A percentile compares a stretch with the other conserved stretches of the same genome.
phyloP scores from a whole-genome alignment of 768 basidiomycete species.

The Kwoniella pini region DNA sequence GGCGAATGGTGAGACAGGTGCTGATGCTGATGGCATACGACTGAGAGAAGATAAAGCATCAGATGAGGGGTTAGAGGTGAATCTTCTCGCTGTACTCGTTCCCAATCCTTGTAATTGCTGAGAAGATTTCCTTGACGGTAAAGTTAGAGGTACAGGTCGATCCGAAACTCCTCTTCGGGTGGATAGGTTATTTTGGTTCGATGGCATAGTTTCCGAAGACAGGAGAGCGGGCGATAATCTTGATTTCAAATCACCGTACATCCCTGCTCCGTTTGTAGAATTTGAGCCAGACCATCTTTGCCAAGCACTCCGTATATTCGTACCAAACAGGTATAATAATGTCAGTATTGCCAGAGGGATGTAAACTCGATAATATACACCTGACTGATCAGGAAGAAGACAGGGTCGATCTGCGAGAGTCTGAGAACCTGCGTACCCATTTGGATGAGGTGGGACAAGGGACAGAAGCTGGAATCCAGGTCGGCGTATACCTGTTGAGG shows the following conservation, averaged over 20 bases:
- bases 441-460: slow-evolving; percentile 59
- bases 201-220: slow-evolving; percentile 14
- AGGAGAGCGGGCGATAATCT: slow-evolving; percentile 19
- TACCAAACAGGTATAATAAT: slow-evolving; percentile 55
- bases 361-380: slow-evolving; percentile 72
- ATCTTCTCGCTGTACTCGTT: not conserved
- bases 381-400: slow-evolving; percentile 78
- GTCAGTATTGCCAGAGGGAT: slow-evolving; percentile 68
- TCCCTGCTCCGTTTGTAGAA: slow-evolving; percentile 1
- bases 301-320: slow-evolving; percentile 43
- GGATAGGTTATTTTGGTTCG: not conserved
- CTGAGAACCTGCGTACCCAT: slow-evolving; percentile 40
- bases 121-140: slow-evolving; percentile 35
- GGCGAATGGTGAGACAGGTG: slow-evolving; percentile 36
- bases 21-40: slow-evolving; percentile 26
- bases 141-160: slow-evolving; percentile 36
- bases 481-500: slow-evolving; percentile 77
- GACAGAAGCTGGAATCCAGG: slow-evolving; percentile 92
- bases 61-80: slow-evolving; percentile 14
- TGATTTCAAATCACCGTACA: slow-evolving; percentile 21
- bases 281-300: slow-evolving; percentile 22
- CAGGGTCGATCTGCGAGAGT: slow-evolving; percentile 70
- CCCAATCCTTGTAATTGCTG: slow-evolving; percentile 31
- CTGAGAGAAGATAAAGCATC: not conserved
- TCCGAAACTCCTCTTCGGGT: slow-evolving; percentile 23